Base-by-base conservation (phyloP, 2,329 filamentous ascomycete genomes). In the Bipolaris victoriae region DNA sequence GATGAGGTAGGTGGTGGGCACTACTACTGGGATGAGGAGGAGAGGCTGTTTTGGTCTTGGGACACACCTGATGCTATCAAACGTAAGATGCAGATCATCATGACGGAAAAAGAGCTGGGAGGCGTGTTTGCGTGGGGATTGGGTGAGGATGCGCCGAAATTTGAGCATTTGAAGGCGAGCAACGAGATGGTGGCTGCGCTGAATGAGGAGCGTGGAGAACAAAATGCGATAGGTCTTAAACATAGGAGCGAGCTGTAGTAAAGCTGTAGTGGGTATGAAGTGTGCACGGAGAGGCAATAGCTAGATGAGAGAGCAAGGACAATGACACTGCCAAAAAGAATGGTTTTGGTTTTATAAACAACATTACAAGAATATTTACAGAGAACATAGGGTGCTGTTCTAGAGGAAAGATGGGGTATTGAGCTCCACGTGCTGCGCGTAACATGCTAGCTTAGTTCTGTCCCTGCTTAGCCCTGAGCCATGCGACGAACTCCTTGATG, bases 111-210 rank as follows among this genome's bases (percentile, higher is more conserved):
- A 68, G 72, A 76, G 2, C 72, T 91, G 0, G 88, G 89, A 2
- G 90, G 90, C 13, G 84, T 90, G 4, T 90, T 91, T 80, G 88
- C 88, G 0, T 92, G 89, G 89, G 88, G 87, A 2, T 67, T 91
- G 52, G 89, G 88, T 1, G 88, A 91, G 74, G 89, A 92, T 61
- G 68, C 66, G 15, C 55, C 64, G 1, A 50, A 60, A 3, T 76
- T 67, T n/a, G 46, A 58, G 51, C 80, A 78, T 55, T 60, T 84
- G 52, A 75, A 75, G 64, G 78, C 79, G 3, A 50, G 60, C 13
- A 66, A 59, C 18, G 37, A 62, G 22, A 60, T 47, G 2, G 5
- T 67, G 13, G 40, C n/a, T 7, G 26, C 11, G 0, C 37, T 55
- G 40, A 35, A 22, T 2, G 29, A 5, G 11, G n/a, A 3, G 1